Percentiles rank a stretch among this genome's conserved stretches.
Evolutionary conservation across 495 filamentous ascomycete genomes (phyloP).

Genomic region (Trichoderma asperelloides): DNA sequence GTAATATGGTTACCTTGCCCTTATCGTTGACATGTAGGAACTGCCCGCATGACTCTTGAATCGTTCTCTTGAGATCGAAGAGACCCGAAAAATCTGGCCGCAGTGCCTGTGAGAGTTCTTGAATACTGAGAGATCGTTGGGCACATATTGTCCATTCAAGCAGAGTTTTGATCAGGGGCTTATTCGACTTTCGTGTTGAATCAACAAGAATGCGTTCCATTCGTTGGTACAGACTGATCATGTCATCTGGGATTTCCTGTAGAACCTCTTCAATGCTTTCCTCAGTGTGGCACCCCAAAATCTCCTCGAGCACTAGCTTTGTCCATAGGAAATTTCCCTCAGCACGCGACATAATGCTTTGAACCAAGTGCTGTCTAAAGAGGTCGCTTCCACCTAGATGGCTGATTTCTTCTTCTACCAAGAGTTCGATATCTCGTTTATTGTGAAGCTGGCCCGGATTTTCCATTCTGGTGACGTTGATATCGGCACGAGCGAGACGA

Average conservation of each 20-base stretch:
- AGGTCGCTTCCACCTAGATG: not conserved
- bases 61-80: not conserved
- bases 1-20: not conserved
- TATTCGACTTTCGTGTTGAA: not conserved
- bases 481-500: too few species aligned
- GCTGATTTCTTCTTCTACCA: not conserved
- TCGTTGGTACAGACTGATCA: not conserved
- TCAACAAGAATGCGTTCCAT: not conserved
- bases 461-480: not conserved
- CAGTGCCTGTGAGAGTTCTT: not conserved
- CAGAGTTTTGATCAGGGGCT: not conserved
- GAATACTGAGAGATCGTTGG: not conserved
- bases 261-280: not conserved
- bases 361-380: not conserved
- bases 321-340: not conserved
- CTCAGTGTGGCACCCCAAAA: not conserved
- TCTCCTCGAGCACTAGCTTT: not conserved
- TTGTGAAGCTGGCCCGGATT: conserved; percentile 1
- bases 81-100: not conserved
- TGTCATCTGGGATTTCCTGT: not conserved
- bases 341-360: not conserved
- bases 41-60: not conserved
- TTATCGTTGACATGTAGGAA: not conserved
- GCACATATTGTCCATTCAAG: not conserved
- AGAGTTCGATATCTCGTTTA: not conserved